phyloP scores from a whole-genome alignment of 306 rosid species.

The Alnus rubra region DNA sequence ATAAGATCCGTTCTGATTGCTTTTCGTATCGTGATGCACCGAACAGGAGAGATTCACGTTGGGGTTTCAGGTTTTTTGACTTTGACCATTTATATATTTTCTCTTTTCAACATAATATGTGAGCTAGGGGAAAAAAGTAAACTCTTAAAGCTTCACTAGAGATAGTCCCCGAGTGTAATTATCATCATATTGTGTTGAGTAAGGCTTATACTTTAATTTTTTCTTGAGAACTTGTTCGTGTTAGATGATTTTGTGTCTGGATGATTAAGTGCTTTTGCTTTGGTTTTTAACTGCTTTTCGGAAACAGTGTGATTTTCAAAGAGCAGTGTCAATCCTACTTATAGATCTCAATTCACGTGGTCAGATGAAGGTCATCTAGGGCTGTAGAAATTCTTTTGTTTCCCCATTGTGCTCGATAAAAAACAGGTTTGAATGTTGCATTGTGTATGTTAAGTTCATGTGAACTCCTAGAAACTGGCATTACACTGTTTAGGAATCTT shows the following conservation, averaged over 20 bases:
- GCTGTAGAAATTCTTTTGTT: neutral
- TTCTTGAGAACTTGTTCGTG: neutral
- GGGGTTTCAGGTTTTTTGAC: conserved; percentile 95
- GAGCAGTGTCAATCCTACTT: neutral
- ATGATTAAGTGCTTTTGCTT: neutral
- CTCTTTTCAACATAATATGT: conserved; percentile 27
- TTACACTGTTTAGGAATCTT: neutral
- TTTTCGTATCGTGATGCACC: conserved; percentile 93
- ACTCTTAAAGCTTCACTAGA: conserved; percentile 18
- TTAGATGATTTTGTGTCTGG: neutral
- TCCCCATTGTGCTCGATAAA: neutral
- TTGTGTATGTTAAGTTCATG: neutral
- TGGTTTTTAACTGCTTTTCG: neutral
- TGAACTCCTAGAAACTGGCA: too few relatives aligned
- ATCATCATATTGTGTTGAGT: conserved; percentile 13
- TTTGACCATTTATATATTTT: conserved; percentile 38
- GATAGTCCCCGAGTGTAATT: conserved; percentile 25
- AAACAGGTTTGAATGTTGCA: neutral
- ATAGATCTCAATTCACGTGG: neutral
- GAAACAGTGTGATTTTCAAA: neutral
- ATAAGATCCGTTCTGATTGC: conserved; percentile 95
- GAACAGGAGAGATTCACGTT: conserved; percentile 91
- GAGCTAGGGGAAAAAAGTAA: conserved; percentile 35
- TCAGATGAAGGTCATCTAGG: neutral
- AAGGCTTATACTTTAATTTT: neutral